Base-by-base conservation (phyloP, 2,329 filamentous ascomycete genomes). In the Alternaria longipes region DNA sequence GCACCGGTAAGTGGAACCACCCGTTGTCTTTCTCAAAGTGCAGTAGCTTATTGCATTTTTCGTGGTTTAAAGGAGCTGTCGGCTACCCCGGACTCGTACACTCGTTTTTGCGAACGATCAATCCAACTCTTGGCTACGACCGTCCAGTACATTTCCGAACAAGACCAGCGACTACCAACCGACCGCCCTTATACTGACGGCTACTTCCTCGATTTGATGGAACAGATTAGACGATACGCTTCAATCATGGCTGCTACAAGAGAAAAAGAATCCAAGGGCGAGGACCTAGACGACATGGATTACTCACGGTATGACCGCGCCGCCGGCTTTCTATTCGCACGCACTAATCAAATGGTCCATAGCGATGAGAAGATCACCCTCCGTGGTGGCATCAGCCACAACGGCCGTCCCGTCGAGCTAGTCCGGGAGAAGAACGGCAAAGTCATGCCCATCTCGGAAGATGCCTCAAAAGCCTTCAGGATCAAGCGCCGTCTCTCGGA, bases 121-220 rank as follows among this genome's bases (percentile, higher is more conserved):
- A 92, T 97, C 78, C 90, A 89, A 80, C 95, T 93, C 81, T 90
- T 97, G 78, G 91, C 96, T 84, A 90, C 92, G 66, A 95, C 93
- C 62, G 92, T 96, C 80, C 90, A 93, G 80, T 90, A 90, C 80
- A 85, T 97, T 67, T 90, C 88, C 84, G 93, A 96, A 78, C 89
- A 89, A 78, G 94, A 98, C 79, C 92, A 94, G 82, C 90, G 90
- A 69, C 89, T 92, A 78, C 91, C 92, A 62, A 84, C 88, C 80
- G 94, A 98, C 80, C 90, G 91, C 73, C 93, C 93, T 69, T 98
- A 97, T 84, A 95, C 90, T 85, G 93, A 91, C 86, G 92, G 92
- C 77, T 98, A 98, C 82, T 97, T 97, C 79, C 90, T 97, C 82
- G 94, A 98, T 83, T 89, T 98, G 63, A 90, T 96, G 79, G 92